A percentile compares a stretch with the other conserved stretches of the same genome.
These are phyloP conservation scores for Thuidium tamariscinum DNA, from an alignment of 225 moss, liverwort and hornwort species.

Conservation along the genomic window DNA sequence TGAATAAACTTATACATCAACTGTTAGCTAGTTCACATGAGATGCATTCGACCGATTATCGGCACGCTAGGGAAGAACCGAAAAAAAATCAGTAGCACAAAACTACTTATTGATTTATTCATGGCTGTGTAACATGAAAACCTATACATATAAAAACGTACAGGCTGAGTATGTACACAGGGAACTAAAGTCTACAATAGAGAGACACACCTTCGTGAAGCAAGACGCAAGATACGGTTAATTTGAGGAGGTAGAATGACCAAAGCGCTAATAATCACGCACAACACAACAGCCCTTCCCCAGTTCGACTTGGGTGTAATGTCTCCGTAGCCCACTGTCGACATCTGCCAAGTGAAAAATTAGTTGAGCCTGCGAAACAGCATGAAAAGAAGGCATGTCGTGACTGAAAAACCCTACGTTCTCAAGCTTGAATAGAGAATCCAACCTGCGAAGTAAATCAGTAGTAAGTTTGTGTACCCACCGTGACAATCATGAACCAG, in stretches of 20 bases:
- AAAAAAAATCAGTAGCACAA: too few relatives aligned
- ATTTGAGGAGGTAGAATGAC: conserved; percentile 69
- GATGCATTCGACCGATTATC: not conserved
- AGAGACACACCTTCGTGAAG: conserved; percentile 53
- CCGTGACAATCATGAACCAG: conserved; percentile 87
- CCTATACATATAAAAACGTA: too few relatives aligned
- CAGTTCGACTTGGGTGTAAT: conserved; percentile 49
- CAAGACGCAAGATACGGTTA: conserved; percentile 63
- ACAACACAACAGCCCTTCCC: conserved; percentile 57
- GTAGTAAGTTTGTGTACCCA: conserved; percentile 12
- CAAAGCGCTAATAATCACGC: conserved; percentile 61
- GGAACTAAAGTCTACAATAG: not conserved
- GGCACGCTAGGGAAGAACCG: not conserved
- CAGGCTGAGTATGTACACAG: not conserved
- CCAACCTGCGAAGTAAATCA: not conserved
- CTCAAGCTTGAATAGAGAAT: not conserved
- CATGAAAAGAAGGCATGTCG: not conserved
- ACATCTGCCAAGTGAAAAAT: conserved; percentile 46
- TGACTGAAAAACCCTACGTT: not conserved
- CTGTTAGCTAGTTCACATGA: not conserved
- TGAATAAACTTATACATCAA: not conserved
- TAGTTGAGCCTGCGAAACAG: not conserved
- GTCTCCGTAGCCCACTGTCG: conserved; percentile 95
- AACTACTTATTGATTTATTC: too few relatives aligned
- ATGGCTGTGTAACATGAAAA: too few relatives aligned